Evolutionary conservation across 2,329 filamentous ascomycete species (phyloP).

Genomic region (Colletotrichum sp.): DNA sequence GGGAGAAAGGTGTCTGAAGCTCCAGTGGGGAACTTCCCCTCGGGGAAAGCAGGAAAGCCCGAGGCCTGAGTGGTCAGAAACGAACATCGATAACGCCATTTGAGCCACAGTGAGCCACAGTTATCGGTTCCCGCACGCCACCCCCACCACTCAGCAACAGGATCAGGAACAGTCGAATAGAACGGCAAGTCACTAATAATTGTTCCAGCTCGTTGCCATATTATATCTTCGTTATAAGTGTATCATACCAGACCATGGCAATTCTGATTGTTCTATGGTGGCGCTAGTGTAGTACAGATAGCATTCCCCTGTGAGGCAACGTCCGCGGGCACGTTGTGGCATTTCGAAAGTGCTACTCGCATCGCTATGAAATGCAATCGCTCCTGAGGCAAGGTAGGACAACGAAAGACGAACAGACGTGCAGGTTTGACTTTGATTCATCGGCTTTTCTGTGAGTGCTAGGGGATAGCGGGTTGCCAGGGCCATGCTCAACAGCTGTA

Average conservation of each 20-base stretch:
- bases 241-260: background rate
- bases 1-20: background rate
- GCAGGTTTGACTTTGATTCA: background rate
- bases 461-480: background rate
- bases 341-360: background rate
- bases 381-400: background rate
- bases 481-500: background rate
- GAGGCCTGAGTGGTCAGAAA: background rate
- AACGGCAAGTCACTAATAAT: background rate
- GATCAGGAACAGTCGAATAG: background rate
- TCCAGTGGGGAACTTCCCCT: background rate
- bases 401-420: background rate
- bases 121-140: background rate
- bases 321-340: background rate
- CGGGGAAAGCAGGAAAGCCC: background rate
- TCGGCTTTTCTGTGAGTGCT: background rate
- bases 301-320: background rate
- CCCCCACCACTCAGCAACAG: background rate
- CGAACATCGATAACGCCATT: background rate
- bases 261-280: background rate
- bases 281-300: fast-evolving
- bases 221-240: background rate
- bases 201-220: background rate
- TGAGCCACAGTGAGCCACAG: background rate
- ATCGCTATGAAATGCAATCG: background rate